phyloP scores from a whole-genome alignment of 176 grass and related monocot genomes.

The Eragrostis nindensis region DNA sequence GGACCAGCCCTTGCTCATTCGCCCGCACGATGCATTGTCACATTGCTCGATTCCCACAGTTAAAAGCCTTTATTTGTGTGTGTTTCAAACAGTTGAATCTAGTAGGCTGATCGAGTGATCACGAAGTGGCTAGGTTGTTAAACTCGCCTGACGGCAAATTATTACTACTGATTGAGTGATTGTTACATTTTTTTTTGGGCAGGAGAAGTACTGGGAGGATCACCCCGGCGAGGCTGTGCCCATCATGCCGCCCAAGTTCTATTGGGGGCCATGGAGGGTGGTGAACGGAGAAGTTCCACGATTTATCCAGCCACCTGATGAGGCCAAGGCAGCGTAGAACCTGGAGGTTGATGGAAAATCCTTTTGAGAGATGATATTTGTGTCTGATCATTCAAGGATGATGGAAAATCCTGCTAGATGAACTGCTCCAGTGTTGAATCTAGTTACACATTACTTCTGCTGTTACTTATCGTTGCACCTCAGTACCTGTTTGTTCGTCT shows the following conservation, averaged over 20 bases:
- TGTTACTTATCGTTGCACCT: not conserved
- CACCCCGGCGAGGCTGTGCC: slow-evolving; percentile 90
- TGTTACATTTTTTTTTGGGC: slow-evolving; percentile 30
- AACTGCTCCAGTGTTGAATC: not conserved
- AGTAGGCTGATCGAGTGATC: no score
- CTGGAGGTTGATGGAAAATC: not conserved
- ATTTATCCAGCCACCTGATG: slow-evolving; percentile 45
- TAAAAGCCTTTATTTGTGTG: no score
- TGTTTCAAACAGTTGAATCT: no score
- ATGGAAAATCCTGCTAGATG: not conserved
- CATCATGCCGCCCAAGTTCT: slow-evolving; percentile 94
- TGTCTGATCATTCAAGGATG: not conserved
- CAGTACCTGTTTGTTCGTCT: not conserved
- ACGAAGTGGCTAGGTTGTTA: no score
- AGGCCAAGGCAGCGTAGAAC: slow-evolving; percentile 44
- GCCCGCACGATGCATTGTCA: not conserved
- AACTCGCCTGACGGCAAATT: no score
- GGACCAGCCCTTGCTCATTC: not conserved
- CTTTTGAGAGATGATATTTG: not conserved
- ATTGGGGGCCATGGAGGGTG: slow-evolving; percentile 96
- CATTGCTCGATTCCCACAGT: no score
- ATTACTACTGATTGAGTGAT: not conserved
- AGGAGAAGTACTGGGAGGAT: slow-evolving; percentile 98
- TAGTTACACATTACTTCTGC: not conserved
- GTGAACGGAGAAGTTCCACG: slow-evolving; percentile 69